Evolutionary conservation across 805 yeast species (phyloP).

Genomic region (Saturnispora galanensis): DNA sequence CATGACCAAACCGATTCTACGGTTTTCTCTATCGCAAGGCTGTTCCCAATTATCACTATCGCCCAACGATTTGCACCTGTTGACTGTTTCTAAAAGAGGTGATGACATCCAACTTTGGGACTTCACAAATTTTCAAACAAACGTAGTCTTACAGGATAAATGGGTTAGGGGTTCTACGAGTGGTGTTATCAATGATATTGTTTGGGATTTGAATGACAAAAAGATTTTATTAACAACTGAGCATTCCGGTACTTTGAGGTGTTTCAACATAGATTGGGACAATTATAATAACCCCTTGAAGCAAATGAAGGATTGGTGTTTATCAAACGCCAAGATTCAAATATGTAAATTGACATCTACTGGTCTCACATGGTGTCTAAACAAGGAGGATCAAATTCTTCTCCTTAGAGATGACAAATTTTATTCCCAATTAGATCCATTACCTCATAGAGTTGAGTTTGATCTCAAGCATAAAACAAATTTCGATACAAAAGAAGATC

Average conservation of each 20-base stretch:
- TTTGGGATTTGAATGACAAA: constrained; percentile 41
- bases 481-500: neutral
- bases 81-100: constrained; percentile 47
- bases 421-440: too few species aligned
- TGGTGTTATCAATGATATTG: constrained; percentile 38
- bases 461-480: too few species aligned
- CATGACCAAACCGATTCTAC: constrained; percentile 21
- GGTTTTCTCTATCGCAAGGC: constrained; percentile 53
- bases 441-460: too few species aligned
- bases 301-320: neutral
- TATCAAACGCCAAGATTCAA: too few species aligned
- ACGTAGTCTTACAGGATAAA: constrained; percentile 46
- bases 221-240: constrained; percentile 43
- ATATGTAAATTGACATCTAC: too few species aligned
- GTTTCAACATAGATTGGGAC: constrained; percentile 37
- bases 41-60: constrained; percentile 51
- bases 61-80: constrained; percentile 48
- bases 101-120: constrained; percentile 61
- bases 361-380: too few species aligned
- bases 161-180: constrained; percentile 56
- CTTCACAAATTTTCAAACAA: constrained; percentile 38
- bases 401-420: too few species aligned
- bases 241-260: constrained; percentile 51
- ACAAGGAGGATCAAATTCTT: too few species aligned
- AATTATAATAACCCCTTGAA: constrained; percentile 7